These are phyloP conservation scores for Fraxinus paxiana DNA, from an alignment of 305 asterid genomes.

Conservation along the genomic window DNA sequence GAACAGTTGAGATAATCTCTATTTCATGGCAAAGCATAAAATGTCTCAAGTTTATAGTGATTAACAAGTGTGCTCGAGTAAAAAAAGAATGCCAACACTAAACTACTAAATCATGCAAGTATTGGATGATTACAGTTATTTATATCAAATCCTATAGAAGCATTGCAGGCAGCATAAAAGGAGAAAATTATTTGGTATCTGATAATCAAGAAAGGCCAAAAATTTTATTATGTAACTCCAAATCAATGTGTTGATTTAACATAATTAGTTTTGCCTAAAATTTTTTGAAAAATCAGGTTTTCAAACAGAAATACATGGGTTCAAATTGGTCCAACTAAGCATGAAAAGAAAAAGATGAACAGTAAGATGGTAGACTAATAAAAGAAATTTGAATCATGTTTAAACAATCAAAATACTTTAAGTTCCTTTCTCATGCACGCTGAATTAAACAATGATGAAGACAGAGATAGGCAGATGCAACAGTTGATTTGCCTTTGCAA, in stretches of 20 bases:
- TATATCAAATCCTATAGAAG: neutral
- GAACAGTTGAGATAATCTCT: neutral
- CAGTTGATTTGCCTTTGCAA: conserved; percentile 11
- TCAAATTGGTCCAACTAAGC: neutral
- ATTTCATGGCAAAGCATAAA: neutral
- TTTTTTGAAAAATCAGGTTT: neutral
- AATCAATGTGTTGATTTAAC: neutral
- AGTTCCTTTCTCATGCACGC: conserved; percentile 6
- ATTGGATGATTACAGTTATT: neutral
- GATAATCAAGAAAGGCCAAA: neutral
- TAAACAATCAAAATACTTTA: conserved; percentile 13
- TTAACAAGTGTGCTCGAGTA: neutral
- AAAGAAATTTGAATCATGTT: neutral
- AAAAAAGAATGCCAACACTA: neutral
- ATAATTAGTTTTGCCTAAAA: neutral
- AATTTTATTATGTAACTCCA: neutral
- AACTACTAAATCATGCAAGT: neutral
- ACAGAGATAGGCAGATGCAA: conserved; percentile 14
- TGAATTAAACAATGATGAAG: conserved; percentile 9
- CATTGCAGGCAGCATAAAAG: neutral
- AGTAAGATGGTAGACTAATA: neutral
- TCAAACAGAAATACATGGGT: neutral
- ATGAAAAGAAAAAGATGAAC: neutral
- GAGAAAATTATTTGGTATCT: neutral
- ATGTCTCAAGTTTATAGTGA: neutral